phyloP scores from a whole-genome alignment of 2,329 filamentous ascomycete species.

The Aquanectria penicillioides region DNA sequence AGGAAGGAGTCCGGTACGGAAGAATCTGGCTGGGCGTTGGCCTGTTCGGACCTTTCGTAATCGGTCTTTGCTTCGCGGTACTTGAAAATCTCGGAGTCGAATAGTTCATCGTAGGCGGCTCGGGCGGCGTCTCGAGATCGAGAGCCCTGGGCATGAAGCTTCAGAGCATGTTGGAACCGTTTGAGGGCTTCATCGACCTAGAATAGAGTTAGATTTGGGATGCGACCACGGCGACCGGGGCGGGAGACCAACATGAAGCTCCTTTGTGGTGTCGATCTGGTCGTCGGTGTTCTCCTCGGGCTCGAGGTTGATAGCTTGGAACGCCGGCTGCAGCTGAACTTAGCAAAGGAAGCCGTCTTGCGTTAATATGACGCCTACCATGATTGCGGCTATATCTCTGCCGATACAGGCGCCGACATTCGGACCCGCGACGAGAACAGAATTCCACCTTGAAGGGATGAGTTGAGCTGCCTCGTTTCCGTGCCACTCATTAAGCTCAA shows the following conservation, averaged over 20 bases:
- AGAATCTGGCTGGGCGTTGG: conserved; percentile 56
- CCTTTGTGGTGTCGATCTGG: conserved; percentile 93
- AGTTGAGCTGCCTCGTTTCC: conserved; percentile 21
- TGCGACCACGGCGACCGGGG: not conserved
- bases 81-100: conserved; percentile 92
- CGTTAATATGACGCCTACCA: conserved; percentile 25
- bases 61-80: conserved; percentile 90
- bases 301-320: conserved; percentile 92
- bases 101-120: conserved; percentile 84
- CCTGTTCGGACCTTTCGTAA: conserved; percentile 75
- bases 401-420: conserved; percentile 31
- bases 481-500: conserved; percentile 32
- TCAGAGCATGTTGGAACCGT: conserved; percentile 90
- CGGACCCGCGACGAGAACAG: conserved; percentile 22
- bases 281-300: conserved; percentile 90
- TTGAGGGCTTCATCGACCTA: conserved; percentile 95
- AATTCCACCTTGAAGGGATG: conserved; percentile 10
- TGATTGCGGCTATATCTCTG: conserved; percentile 31
- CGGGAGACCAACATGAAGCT: conserved; percentile 73
- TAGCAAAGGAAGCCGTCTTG: not conserved
- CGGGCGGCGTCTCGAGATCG: conserved; percentile 78
- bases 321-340: conserved; percentile 63
- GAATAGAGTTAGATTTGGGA: conserved; percentile 4
- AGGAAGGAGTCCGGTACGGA: conserved; percentile 58
- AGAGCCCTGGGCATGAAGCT: conserved; percentile 88